These are phyloP conservation scores for Cadophora sp. DNA, from an alignment of 2,329 filamentous ascomycete species.

Conservation along the genomic window DNA sequence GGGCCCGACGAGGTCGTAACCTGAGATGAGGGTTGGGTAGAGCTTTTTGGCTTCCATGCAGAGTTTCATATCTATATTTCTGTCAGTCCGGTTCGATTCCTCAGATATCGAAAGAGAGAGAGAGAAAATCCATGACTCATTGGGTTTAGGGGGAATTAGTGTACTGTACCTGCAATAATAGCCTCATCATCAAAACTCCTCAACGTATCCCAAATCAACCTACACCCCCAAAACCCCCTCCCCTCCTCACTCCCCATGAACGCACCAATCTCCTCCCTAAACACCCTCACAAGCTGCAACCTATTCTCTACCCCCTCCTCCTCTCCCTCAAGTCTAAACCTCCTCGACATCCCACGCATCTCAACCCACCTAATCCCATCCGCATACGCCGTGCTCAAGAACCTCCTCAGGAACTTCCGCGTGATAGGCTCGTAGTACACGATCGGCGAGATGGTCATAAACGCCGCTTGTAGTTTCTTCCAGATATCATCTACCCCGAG, in stretches of 20 bases:
- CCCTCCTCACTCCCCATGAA: slow-evolving; percentile 63
- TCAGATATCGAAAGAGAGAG: background rate
- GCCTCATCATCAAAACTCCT: slow-evolving; percentile 65
- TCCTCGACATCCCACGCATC: slow-evolving; percentile 67
- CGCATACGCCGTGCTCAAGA: slow-evolving; percentile 71
- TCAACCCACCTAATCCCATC: slow-evolving; percentile 88
- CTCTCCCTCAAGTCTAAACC: slow-evolving; percentile 68
- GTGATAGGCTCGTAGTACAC: slow-evolving; percentile 90
- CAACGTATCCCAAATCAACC: slow-evolving; percentile 81
- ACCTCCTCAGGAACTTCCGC: slow-evolving; percentile 72
- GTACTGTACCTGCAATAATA: slow-evolving; percentile 63
- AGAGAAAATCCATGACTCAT: too few species aligned
- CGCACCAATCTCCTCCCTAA: slow-evolving; percentile 74
- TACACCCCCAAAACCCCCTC: slow-evolving; percentile 78
- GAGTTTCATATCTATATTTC: slow-evolving; percentile 70
- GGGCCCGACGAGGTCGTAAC: slow-evolving; percentile 87
- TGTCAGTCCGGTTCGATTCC: background rate
- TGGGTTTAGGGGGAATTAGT: background rate
- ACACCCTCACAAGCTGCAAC: slow-evolving; percentile 70
- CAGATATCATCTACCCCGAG: slow-evolving; percentile 85
- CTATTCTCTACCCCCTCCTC: slow-evolving; percentile 70
- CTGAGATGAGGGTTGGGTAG: slow-evolving; percentile 79
- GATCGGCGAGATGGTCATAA: slow-evolving; percentile 73
- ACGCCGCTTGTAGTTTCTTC: slow-evolving; percentile 77
- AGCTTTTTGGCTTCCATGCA: slow-evolving; percentile 81